These are phyloP conservation scores for Paramecium sexaurelia DNA, from an alignment of 73 alveolate genomes.

Conservation along the genomic window DNA sequence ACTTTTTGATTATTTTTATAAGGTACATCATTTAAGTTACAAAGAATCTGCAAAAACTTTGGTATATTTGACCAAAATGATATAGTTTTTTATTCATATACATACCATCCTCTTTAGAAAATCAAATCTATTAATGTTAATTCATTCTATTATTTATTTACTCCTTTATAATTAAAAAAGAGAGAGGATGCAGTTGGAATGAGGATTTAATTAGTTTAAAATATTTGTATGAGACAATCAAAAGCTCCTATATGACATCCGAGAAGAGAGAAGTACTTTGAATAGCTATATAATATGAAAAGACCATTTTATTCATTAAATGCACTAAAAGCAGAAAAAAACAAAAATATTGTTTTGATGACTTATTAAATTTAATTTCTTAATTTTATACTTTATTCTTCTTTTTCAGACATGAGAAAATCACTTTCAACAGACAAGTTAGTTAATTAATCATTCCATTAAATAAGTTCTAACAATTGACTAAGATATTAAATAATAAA, in stretches of 20 bases:
- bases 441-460: background rate
- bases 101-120: background rate
- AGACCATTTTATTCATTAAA: background rate
- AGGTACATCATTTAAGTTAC: background rate
- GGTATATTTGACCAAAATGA: background rate
- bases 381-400: background rate
- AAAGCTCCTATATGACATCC: slow-evolving; percentile 39
- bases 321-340: background rate
- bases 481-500: background rate
- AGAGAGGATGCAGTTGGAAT: slow-evolving; percentile 6
- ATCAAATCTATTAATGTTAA: background rate
- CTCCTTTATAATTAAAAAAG: background rate
- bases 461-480: background rate
- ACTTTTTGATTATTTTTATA: background rate
- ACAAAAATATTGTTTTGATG: background rate
- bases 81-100: background rate
- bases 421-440: background rate
- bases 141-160: background rate
- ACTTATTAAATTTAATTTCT: background rate
- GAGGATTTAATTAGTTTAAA: background rate
- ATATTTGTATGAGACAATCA: background rate
- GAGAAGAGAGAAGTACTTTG: background rate
- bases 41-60: background rate
- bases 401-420: too few relatives aligned
- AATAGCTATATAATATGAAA: background rate